Conservation (phyloP, 768 basidiomycete genomes). For the Amanita brunnescens region DNA sequence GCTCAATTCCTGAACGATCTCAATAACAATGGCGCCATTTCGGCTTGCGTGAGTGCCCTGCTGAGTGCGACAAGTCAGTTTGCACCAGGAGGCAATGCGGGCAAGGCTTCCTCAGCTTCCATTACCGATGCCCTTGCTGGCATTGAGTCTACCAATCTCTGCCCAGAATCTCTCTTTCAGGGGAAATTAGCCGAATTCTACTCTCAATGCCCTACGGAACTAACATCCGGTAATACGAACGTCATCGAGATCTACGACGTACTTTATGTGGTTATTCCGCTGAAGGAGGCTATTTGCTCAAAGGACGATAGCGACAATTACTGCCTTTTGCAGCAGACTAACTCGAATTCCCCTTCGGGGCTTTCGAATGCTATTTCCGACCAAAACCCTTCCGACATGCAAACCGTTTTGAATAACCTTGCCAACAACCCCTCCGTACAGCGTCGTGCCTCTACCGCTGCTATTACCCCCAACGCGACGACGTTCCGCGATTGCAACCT, state of each 20-base stretch:
- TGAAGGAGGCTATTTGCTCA: constrained; percentile 62
- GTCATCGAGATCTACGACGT: constrained; percentile 72
- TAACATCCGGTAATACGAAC: constrained; percentile 41
- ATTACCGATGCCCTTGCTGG: constrained; percentile 43
- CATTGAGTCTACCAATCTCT: constrained; percentile 47
- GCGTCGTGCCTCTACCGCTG: constrained; percentile 20
- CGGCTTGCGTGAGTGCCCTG: constrained; percentile 55
- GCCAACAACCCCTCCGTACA: constrained; percentile 19
- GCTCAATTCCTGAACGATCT: constrained; percentile 48
- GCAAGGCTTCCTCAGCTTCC: constrained; percentile 30
- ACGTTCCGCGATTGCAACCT: constrained; percentile 54
- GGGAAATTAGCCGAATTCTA: constrained; percentile 61
- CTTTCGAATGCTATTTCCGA: constrained; percentile 14
- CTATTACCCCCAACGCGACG: constrained; percentile 46
- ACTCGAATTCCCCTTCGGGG: constrained; percentile 19
- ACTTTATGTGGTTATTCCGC: constrained; percentile 62
- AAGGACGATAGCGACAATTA: constrained; percentile 64
- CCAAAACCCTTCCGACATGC: constrained; percentile 8
- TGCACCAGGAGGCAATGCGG: constrained; percentile 34
- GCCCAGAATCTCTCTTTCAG: constrained; percentile 52
- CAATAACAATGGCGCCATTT: constrained; percentile 50
- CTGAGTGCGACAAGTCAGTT: constrained; percentile 51
- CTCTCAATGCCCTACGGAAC: constrained; percentile 59
- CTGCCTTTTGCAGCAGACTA: constrained; percentile 50
- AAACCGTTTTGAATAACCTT: constrained; percentile 17